Base-by-base conservation (phyloP, 2,329 filamentous ascomycete genomes). In the Cladobotryum protrusum region DNA sequence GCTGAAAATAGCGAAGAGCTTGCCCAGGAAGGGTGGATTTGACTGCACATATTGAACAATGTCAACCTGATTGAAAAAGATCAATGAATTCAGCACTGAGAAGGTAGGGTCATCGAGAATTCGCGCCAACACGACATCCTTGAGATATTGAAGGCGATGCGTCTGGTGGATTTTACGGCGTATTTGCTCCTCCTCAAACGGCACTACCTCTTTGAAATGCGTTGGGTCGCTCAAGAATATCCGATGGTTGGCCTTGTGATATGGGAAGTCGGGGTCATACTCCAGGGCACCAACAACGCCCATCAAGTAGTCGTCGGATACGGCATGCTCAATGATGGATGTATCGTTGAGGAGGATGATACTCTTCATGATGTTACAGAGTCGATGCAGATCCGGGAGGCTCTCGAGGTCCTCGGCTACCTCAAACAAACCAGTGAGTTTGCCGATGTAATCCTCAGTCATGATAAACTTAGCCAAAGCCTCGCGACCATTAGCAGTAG, bases 1-100 rank as follows among this genome's bases (percentile, higher is more conserved):
- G 17, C 77, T 80, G 62, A 97, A 96, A 54, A 97, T 89, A 48
- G 80, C 79, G 65, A 97, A 99, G 4, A 97, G 77, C 54, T 96
- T 89, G 57, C 83, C 84, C 24, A 97, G 72, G 61, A 96, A 96
- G 2, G 72, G 70, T 1, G 74, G 74, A 60, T 96, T 96, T 20
- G 77, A 78, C 67, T 96, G 91, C n/a, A 99, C 77, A 68, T 97
- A 89, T 63, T 92, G 88, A 45, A 99, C 86, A 63, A 99, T 96
- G 63, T 97, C 93, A 60, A 97, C 91, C 72, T 99, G 93, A 71
- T 97, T 93, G 77, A 95, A 99, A 73, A 96, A 99, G 58, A 99
- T 99, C 59, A 97, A 79, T 45, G 90, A 96, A 70, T 97, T 99
- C 56, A 99, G 83, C 20, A 97, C 91, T 19, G 89, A 95, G 67